Conservation (phyloP, 192 early-diverging fungal species). For the Coemansia pectinata region DNA sequence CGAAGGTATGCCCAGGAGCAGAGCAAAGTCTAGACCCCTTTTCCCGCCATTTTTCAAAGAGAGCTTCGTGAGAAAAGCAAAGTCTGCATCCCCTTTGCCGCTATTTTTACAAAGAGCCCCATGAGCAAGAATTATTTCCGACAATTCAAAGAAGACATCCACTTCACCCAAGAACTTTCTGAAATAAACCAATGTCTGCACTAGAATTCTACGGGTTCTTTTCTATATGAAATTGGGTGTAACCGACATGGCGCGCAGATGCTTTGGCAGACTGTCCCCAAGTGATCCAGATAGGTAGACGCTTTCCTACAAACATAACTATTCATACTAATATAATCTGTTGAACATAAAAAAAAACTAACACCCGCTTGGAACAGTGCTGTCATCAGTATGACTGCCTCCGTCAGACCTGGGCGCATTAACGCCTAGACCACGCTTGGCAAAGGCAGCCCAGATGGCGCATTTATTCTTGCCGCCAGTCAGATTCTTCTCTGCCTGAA, state of each 20-base stretch:
- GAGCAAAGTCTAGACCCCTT: not conserved
- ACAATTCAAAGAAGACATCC: not conserved
- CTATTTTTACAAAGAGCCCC: no score
- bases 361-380: slow-evolving; percentile 27
- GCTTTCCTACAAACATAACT: not conserved
- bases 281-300: no score
- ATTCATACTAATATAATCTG: not conserved
- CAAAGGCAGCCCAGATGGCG: slow-evolving; percentile 63
- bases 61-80: not conserved
- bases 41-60: not conserved
- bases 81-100: not conserved
- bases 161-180: not conserved
- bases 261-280: not conserved
- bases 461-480: slow-evolving; percentile 60
- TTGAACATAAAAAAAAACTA: not conserved
- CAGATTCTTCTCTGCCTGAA: slow-evolving; percentile 59
- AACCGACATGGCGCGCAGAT: not conserved
- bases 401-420: no score
- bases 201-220: not conserved
- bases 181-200: not conserved
- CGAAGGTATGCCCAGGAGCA: no score
- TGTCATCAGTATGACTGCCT: slow-evolving; percentile 26
- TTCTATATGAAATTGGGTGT: not conserved
- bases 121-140: not conserved
- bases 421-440: slow-evolving; percentile 62